Evolutionary conservation across 1,139 yeast genomes (phyloP), one percentile per base, ranked within the genome.

Genomic region (Magnusiomyces suaveolens): DNA sequence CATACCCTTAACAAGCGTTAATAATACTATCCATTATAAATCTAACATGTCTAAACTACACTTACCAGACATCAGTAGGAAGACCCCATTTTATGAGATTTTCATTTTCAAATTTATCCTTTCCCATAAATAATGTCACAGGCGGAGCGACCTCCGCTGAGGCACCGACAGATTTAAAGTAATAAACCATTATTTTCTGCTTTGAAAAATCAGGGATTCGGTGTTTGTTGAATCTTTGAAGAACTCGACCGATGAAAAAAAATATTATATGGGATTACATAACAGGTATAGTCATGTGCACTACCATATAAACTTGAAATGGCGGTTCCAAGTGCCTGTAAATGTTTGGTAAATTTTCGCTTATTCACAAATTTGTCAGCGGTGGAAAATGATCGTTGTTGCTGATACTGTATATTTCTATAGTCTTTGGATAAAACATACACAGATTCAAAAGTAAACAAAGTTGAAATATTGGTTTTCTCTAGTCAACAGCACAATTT

Each of bases 31-130:
- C 36, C 12, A 6, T 29, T 29, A 12, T 29, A 29, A 12, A 29
- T 12, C 36, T 29, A 29, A 8, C 6, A 8, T 29, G 12, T 8
- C 36, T 12, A 29, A 29, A 12, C n/a, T n/a, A 12, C 36, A 29
- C 36, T 44, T 59, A 66, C 94, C 96, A 87, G 8, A 85, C 72
- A 64, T 85, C 86, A 57, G 78, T 80, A 18, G 82, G 83, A 60
- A 80, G 76, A 0, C 92, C 88, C 63, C 81, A 77, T 64, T 81
- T 82, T 56, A 87, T 83, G 56, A 87, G 70, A 26, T 81, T 78
- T 63, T 85, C 95, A 65, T 87, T 87, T 67, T 87, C 95, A 58
- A 75, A 72, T 67, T 85, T 85, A 66, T 87, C 87, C 63, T 78
- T 82, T 2, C 95, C 95, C 84, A 84, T 83, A 60, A 82, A 84